Percentiles rank a stretch among this genome's conserved stretches.
phyloP scores from a whole-genome alignment of 805 yeast genomes.

The Candida broadrunensis region DNA sequence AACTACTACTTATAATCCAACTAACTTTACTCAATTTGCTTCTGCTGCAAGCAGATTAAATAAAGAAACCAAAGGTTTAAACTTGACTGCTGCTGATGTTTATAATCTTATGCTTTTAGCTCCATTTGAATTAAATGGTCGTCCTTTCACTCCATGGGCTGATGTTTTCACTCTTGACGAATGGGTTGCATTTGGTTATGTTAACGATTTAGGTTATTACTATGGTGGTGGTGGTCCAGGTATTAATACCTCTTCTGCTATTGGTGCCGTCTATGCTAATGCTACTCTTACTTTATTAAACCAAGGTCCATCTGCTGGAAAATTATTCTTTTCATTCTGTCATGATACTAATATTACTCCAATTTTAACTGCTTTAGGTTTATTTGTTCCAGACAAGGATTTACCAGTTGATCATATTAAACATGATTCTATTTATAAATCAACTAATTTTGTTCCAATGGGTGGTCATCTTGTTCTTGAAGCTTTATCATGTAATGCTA shows the following conservation, averaged over 20 bases:
- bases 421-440: conserved; percentile 35
- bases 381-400: conserved; percentile 41
- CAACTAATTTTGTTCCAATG: conserved; percentile 37
- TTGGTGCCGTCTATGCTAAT: conserved; percentile 56
- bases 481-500: conserved; percentile 26
- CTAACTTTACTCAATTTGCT: conserved; percentile 42
- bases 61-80: conserved; percentile 46
- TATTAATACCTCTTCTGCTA: conserved; percentile 50
- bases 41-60: conserved; percentile 12
- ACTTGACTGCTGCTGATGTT: conserved; percentile 53
- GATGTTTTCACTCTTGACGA: conserved; percentile 66
- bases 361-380: conserved; percentile 62
- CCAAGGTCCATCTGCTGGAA: conserved; percentile 36
- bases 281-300: conserved; percentile 49
- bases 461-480: conserved; percentile 40
- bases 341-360: conserved; percentile 71
- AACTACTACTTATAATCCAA: conserved; percentile 33
- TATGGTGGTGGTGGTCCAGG: conserved; percentile 62
- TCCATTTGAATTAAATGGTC: conserved; percentile 71
- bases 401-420: conserved; percentile 44
- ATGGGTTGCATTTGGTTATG: conserved; percentile 59
- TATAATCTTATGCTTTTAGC: conserved; percentile 56
- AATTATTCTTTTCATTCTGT: conserved; percentile 67
- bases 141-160: conserved; percentile 67
- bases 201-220: conserved; percentile 55